phyloP scores from a whole-genome alignment of 805 yeast genomes.

The Diddensiella transvaalensis region DNA sequence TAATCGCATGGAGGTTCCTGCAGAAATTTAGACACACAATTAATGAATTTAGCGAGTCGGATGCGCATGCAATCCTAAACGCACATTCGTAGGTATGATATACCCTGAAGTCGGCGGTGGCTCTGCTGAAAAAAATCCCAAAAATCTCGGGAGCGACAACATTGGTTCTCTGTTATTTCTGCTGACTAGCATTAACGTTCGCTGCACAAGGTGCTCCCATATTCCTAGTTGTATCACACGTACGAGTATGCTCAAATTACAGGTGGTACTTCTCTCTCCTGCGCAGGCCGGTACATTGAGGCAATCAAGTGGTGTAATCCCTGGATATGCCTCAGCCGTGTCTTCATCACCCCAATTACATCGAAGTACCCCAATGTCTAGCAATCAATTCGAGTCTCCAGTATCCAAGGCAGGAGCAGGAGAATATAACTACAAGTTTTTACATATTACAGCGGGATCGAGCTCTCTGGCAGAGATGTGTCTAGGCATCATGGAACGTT shows the following conservation, averaged over 20 bases:
- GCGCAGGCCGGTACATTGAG: conserved; percentile 19
- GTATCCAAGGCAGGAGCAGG: conserved; percentile 1
- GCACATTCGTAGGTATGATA: no score
- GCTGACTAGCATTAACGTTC: no score
- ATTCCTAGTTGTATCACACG: no score
- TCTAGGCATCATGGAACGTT: conserved; percentile 52
- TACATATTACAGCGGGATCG: conserved; percentile 55
- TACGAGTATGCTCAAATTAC: conserved; percentile 44
- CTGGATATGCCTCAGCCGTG: conserved; percentile 26
- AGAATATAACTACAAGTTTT: conserved; percentile 44
- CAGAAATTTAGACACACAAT: no score
- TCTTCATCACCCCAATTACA: not conserved
- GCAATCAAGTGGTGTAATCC: conserved; percentile 16
- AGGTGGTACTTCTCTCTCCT: conserved; percentile 41
- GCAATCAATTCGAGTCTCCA: not conserved
- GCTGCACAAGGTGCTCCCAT: no score
- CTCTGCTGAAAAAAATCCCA: no score
- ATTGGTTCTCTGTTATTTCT: no score
- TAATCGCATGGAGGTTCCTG: no score
- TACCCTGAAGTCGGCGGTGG: no score
- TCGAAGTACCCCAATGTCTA: conserved; percentile 7
- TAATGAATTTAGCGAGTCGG: no score
- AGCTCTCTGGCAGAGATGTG: conserved; percentile 48
- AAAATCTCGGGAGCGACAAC: no score
- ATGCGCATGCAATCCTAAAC: no score